Conservation (phyloP, 108 stramenopile genomes). For the Cyclotella sp. region DNA sequence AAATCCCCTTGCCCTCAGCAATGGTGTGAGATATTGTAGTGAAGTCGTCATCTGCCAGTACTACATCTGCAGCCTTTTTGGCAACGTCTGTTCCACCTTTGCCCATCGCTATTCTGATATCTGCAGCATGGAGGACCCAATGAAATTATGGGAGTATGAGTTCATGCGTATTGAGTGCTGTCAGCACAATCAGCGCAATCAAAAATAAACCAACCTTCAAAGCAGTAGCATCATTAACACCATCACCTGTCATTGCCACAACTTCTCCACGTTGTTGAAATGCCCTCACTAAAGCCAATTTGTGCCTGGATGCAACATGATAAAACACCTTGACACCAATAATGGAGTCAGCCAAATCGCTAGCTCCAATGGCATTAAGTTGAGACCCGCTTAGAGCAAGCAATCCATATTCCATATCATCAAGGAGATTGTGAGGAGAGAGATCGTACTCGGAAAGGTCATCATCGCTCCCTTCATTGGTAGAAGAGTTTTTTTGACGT, state of each 20-base stretch:
- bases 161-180: no score
- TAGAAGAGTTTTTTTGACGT: slow-evolving; percentile 1
- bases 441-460: slow-evolving; percentile 22
- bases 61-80: slow-evolving; percentile 97
- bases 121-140: slow-evolving; percentile 64
- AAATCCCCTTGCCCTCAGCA: slow-evolving; percentile 96
- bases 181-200: neutral
- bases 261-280: slow-evolving; percentile 91
- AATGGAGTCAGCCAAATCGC: slow-evolving; percentile 69
- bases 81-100: slow-evolving; percentile 96
- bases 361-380: slow-evolving; percentile 77
- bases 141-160: neutral
- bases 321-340: slow-evolving; percentile 92
- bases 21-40: slow-evolving; percentile 90
- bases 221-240: slow-evolving; percentile 97
- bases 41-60: slow-evolving; percentile 94
- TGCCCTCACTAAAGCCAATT: slow-evolving; percentile 93
- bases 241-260: slow-evolving; percentile 98
- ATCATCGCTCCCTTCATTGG: slow-evolving; percentile 42
- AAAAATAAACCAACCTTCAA: slow-evolving; percentile 69
- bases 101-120: slow-evolving; percentile 99
- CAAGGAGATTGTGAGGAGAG: slow-evolving; percentile 35
- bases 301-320: slow-evolving; percentile 94
- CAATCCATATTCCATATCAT: slow-evolving; percentile 55
- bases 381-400: slow-evolving; percentile 74